Percentiles rank a stretch among this genome's conserved stretches.
Evolutionary conservation across 495 filamentous ascomycete genomes (phyloP).

Genomic region (Cercophora scortea): DNA sequence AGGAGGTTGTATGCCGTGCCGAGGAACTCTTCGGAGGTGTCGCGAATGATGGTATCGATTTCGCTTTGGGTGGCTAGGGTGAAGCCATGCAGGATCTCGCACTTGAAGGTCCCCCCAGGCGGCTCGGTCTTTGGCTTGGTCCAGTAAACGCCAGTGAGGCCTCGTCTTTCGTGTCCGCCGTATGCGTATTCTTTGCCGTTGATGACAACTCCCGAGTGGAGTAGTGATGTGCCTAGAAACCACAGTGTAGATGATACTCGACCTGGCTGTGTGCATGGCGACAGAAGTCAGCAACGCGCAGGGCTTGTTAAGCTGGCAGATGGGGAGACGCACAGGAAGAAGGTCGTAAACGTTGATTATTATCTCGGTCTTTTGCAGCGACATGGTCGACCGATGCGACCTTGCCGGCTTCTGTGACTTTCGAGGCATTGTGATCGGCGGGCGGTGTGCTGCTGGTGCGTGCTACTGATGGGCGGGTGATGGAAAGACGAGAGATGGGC

Average conservation of each 20-base stretch:
- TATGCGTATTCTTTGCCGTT: conserved; percentile 71
- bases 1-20: conserved; percentile 70
- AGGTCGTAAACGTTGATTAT: conserved; percentile 77
- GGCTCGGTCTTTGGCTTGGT: conserved; percentile 59
- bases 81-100: conserved; percentile 64
- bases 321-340: conserved; percentile 47
- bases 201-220: conserved; percentile 76
- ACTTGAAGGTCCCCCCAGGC: conserved; percentile 64
- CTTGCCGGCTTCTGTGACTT: conserved; percentile 34
- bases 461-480: background rate
- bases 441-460: background rate
- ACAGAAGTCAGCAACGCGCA: background rate
- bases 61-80: conserved; percentile 54
- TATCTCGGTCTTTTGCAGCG: conserved; percentile 60
- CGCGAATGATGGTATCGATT: conserved; percentile 57
- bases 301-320: background rate
- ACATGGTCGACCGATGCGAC: conserved; percentile 49
- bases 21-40: conserved; percentile 57
- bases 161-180: conserved; percentile 64
- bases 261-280: conserved; percentile 43
- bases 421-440: conserved; percentile 25
- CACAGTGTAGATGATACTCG: conserved; percentile 61
- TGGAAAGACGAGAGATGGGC: background rate
- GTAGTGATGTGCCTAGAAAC: conserved; percentile 61
- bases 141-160: conserved; percentile 69